Percentiles rank a stretch among this genome's conserved stretches.
Conservation (phyloP, 23 red algal species). For the Gracilariopsis chorda region DNA sequence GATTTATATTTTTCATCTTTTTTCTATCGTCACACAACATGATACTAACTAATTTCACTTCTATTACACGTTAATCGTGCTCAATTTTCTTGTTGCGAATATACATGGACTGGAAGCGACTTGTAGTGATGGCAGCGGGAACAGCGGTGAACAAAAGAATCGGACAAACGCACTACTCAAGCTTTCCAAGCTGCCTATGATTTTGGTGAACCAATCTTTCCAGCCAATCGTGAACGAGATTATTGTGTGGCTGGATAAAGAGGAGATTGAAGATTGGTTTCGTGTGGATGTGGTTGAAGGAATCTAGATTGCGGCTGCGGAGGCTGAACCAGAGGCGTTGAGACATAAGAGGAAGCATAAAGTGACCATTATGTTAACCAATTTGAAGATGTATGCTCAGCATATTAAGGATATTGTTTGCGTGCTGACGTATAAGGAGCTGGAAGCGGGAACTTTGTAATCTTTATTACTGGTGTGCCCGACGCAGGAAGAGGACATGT, state of each 20-base stretch:
- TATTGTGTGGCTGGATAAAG: slow-evolving; percentile 41
- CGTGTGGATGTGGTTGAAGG: slow-evolving; percentile 45
- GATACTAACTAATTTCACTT: too few relatives aligned
- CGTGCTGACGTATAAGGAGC: slow-evolving; percentile 61
- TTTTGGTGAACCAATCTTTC: slow-evolving; percentile 34
- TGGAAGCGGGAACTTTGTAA: slow-evolving; percentile 58
- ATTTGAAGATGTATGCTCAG: slow-evolving; percentile 64
- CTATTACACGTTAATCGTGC: too few relatives aligned
- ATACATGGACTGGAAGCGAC: too few relatives aligned
- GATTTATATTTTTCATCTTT: too few relatives aligned
- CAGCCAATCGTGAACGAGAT: slow-evolving; percentile 52
- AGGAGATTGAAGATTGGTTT: slow-evolving; percentile 75
- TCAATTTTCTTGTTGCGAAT: too few relatives aligned
- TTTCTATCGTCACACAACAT: too few relatives aligned
- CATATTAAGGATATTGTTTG: slow-evolving; percentile 61
- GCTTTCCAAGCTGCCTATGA: slow-evolving; percentile 68
- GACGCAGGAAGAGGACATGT: slow-evolving; percentile 62
- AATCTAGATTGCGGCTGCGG: slow-evolving; percentile 22
- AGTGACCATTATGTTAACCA: slow-evolving; percentile 72
- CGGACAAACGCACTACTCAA: slow-evolving; percentile 63
- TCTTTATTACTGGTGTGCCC: slow-evolving; percentile 73
- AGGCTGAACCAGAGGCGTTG: slow-evolving; percentile 50
- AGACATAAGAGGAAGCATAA: slow-evolving; percentile 83
- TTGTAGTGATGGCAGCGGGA: too few relatives aligned
- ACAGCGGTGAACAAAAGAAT: too few relatives aligned